Conservation (phyloP, 768 basidiomycete genomes). For the Russula foetens region DNA sequence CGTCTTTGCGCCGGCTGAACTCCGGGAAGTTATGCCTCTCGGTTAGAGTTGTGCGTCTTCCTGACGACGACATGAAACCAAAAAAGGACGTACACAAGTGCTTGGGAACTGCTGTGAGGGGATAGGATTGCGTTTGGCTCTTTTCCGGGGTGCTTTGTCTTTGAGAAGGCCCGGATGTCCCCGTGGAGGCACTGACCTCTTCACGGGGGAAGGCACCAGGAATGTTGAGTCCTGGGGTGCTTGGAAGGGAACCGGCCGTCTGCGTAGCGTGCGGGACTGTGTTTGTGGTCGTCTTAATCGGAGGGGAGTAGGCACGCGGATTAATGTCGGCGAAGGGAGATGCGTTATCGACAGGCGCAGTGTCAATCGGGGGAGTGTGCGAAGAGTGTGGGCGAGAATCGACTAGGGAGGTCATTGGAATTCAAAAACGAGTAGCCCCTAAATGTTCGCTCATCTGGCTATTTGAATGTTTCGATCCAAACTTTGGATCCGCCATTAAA, state of each 20-base stretch:
- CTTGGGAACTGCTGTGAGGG: neutral
- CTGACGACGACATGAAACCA: no score
- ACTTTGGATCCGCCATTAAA: slow-evolving; percentile 9
- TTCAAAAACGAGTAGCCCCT: slow-evolving; percentile 8
- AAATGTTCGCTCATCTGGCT: neutral
- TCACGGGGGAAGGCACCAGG: slow-evolving; percentile 14
- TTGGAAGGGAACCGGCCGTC: neutral
- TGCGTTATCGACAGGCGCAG: neutral
- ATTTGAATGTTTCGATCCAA: slow-evolving; percentile 11
- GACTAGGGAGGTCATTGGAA: slow-evolving; percentile 1
- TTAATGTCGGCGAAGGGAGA: neutral
- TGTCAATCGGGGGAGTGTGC: neutral
- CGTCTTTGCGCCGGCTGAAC: neutral
- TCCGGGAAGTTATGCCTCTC: no score
- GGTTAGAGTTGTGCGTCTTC: neutral
- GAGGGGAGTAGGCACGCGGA: neutral
- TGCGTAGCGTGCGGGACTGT: neutral
- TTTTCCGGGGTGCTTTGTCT: neutral
- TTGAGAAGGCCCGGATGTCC: neutral
- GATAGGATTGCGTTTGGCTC: neutral
- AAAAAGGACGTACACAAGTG: neutral
- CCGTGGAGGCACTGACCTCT: neutral
- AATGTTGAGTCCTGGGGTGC: slow-evolving; percentile 6
- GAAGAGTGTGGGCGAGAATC: neutral
- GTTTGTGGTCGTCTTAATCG: slow-evolving; percentile 15